These are phyloP conservation scores for Elaphomyces granulatus DNA, from an alignment of 495 filamentous ascomycete genomes.

Conservation along the genomic window DNA sequence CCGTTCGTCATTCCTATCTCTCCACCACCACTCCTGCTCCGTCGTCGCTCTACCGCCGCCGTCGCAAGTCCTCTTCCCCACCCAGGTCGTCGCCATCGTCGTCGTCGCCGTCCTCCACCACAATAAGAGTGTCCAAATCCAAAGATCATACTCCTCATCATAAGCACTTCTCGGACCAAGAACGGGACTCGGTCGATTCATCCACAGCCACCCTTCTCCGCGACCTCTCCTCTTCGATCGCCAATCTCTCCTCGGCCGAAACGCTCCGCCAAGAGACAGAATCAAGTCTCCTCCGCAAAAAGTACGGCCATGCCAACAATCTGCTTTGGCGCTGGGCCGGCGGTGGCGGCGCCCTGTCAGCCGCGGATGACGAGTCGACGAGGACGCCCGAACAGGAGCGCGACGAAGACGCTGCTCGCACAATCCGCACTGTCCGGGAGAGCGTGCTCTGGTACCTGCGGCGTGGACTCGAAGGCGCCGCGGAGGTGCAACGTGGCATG, in stretches of 20 bases:
- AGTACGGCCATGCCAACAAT: constrained; percentile 37
- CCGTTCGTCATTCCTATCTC: constrained; percentile 82
- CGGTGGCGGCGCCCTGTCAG: constrained; percentile 23
- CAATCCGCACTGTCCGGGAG: constrained; percentile 52
- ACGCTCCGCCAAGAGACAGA: constrained; percentile 63
- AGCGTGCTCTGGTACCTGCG: constrained; percentile 71
- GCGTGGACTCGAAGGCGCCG: constrained; percentile 56
- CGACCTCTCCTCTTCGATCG: constrained; percentile 64
- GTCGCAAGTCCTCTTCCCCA: too few species aligned
- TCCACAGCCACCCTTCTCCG: constrained; percentile 69
- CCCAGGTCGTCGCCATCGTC: too few species aligned
- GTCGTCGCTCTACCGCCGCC: constrained; percentile 31
- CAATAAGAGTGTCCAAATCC: too few species aligned
- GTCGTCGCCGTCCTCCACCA: too few species aligned
- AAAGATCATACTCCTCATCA: constrained; percentile 15
- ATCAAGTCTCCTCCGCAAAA: constrained; percentile 47
- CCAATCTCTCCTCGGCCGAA: constrained; percentile 66
- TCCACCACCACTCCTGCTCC: constrained; percentile 54
- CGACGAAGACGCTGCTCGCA: constrained; percentile 53
- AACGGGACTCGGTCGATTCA: constrained; percentile 70
- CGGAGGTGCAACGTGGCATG: constrained; percentile 68
- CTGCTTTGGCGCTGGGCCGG: constrained; percentile 53
- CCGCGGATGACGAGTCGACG: constrained; percentile 13
- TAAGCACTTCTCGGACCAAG: constrained; percentile 45
- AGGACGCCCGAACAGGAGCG: constrained; percentile 48